A percentile compares a stretch with the other conserved stretches of the same genome.
phyloP scores from a whole-genome alignment of 2,329 filamentous ascomycete species.

The Drechslerella coelobrocha region DNA sequence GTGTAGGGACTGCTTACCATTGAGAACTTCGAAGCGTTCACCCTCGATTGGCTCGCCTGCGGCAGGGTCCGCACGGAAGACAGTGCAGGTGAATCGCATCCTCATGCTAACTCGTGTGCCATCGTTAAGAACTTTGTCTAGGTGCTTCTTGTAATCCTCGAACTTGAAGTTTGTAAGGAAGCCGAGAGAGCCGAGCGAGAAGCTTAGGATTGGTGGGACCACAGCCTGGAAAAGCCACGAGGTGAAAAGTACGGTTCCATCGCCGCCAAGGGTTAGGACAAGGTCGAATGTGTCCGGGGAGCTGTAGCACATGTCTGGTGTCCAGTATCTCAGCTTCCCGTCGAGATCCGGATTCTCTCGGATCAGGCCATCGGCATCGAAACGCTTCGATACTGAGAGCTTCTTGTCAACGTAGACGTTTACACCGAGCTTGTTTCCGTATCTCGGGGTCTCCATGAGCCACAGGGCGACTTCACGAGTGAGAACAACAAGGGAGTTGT shows the following conservation, averaged over 20 bases:
- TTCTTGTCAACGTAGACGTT: slow-evolving; percentile 99
- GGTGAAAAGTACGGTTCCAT: slow-evolving; percentile 86
- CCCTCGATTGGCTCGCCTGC: slow-evolving; percentile 77
- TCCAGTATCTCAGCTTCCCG: slow-evolving; percentile 92
- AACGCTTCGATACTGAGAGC: slow-evolving; percentile 83
- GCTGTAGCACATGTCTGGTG: slow-evolving; percentile 91
- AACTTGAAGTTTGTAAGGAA: slow-evolving; percentile 90
- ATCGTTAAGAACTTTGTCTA: slow-evolving; percentile 90
- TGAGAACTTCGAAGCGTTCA: slow-evolving; percentile 96
- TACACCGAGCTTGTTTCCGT: slow-evolving; percentile 86
- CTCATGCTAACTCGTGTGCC: slow-evolving; percentile 97
- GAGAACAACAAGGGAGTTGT: slow-evolving; percentile 88
- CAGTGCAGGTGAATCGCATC: slow-evolving; percentile 98
- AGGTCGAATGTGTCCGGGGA: slow-evolving; percentile 94
- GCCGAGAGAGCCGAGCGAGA: slow-evolving; percentile 83
- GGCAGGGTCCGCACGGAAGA: slow-evolving; percentile 74
- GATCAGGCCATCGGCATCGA: slow-evolving; percentile 75
- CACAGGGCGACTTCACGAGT: slow-evolving; percentile 87
- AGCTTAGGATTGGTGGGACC: slow-evolving; percentile 82
- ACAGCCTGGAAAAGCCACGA: slow-evolving; percentile 92
- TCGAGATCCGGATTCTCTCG: slow-evolving; percentile 77
- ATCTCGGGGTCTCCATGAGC: slow-evolving; percentile 86
- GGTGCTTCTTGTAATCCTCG: slow-evolving; percentile 81
- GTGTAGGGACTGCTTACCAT: slow-evolving; percentile 59
- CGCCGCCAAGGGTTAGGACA: slow-evolving; percentile 84